phyloP scores from a whole-genome alignment of 2,329 filamentous ascomycete genomes.

The Penicillium sp. region DNA sequence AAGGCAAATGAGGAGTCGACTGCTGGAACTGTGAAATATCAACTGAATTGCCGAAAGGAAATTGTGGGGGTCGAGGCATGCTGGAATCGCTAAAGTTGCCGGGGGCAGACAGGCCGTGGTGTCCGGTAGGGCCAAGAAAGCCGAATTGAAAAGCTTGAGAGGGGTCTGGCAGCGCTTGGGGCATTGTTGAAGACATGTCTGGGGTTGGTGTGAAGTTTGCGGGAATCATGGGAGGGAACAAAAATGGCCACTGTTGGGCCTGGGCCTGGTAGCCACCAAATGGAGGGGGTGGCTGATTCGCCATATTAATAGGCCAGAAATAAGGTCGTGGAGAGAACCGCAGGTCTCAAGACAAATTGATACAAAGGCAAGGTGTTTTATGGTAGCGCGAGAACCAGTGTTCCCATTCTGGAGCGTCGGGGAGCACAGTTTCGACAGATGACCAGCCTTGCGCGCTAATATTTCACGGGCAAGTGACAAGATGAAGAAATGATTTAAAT shows the following conservation, averaged over 20 bases:
- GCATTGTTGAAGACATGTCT: conserved; percentile 19
- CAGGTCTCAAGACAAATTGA: not conserved
- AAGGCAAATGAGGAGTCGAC: conserved; percentile 30
- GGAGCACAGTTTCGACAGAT: too few relatives aligned
- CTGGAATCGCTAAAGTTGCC: conserved; percentile 18
- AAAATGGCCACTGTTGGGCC: conserved; percentile 34
- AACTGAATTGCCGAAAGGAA: conserved; percentile 29
- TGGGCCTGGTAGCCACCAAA: conserved; percentile 37
- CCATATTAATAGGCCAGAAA: conserved; percentile 31
- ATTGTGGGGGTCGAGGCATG: conserved; percentile 25
- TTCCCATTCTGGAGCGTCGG: conserved; percentile 17
- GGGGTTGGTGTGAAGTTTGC: conserved; percentile 22
- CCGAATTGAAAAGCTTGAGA: conserved; percentile 18
- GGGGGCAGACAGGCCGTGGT: conserved; percentile 27
- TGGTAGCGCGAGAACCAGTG: too few relatives aligned
- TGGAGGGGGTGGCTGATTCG: conserved; percentile 43
- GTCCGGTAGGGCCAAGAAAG: conserved; percentile 22
- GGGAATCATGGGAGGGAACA: conserved; percentile 24
- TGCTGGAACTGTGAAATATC: conserved; percentile 26
- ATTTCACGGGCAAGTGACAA: too few relatives aligned
- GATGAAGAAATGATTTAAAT: too few relatives aligned
- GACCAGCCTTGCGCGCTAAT: too few relatives aligned
- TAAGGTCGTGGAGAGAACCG: not conserved
- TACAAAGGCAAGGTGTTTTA: too few relatives aligned
- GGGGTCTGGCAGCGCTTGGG: conserved; percentile 15